Evolutionary conservation across 108 stramenopile genomes (phyloP).

Genomic region (Parietichytrium sp.): DNA sequence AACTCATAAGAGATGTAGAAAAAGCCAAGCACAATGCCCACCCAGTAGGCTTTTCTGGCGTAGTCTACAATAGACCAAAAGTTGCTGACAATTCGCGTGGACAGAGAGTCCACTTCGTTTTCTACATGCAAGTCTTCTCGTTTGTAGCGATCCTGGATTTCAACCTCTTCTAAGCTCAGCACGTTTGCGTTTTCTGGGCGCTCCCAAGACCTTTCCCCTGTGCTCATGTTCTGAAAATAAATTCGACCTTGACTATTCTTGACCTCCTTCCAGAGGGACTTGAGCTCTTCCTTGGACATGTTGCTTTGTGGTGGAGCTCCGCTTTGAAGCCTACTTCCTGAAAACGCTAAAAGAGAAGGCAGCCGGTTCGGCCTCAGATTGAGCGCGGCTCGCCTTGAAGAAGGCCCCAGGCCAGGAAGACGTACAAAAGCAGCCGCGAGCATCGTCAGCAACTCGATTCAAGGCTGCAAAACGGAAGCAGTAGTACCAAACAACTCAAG

Average conservation of each 20-base stretch:
- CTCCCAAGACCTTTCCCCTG: slow-evolving; percentile 1
- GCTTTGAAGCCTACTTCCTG: too few relatives aligned
- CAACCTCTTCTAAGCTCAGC: slow-evolving; percentile 33
- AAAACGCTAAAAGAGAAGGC: too few relatives aligned
- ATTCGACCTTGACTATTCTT: neutral
- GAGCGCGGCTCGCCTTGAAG: too few relatives aligned
- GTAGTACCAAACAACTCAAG: too few relatives aligned
- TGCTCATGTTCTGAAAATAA: neutral
- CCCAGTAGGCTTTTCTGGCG: neutral
- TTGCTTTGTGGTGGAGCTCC: too few relatives aligned
- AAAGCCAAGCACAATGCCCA: neutral
- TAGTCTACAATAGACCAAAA: slow-evolving; percentile 3
- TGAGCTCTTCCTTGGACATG: neutral
- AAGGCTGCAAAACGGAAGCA: too few relatives aligned
- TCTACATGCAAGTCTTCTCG: neutral
- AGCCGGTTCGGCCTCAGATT: too few relatives aligned
- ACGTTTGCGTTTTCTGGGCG: neutral
- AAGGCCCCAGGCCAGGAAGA: too few relatives aligned
- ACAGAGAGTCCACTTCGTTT: slow-evolving; percentile 9
- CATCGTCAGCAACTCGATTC: too few relatives aligned
- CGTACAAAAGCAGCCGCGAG: too few relatives aligned
- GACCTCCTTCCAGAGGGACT: neutral
- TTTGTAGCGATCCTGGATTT: neutral
- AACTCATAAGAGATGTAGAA: neutral
- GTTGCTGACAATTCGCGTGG: slow-evolving; percentile 21